A percentile compares a stretch with the other conserved stretches of the same genome.
phyloP scores from a whole-genome alignment of 306 rosid genomes.

The Casuarina equisetifolia region DNA sequence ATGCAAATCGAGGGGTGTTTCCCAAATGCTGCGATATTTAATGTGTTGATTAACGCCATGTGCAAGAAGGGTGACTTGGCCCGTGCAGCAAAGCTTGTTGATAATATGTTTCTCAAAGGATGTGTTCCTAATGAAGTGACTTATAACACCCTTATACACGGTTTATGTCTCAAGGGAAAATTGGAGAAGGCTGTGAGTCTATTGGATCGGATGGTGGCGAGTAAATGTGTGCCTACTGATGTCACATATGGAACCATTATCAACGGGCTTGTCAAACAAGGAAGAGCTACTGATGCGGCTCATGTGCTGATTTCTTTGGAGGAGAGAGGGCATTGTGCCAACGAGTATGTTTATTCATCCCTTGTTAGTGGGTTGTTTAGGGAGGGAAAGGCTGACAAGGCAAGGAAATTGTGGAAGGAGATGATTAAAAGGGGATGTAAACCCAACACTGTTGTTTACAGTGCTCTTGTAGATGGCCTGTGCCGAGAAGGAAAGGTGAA shows the following conservation, averaged over 20 bases:
- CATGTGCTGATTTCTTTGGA: constrained; percentile 59
- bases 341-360: constrained; percentile 70
- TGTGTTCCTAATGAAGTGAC: constrained; percentile 85
- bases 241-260: constrained; percentile 86
- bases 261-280: constrained; percentile 79
- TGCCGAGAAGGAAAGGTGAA: constrained; percentile 75
- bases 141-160: constrained; percentile 76
- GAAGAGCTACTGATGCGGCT: constrained; percentile 69
- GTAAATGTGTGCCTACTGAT: constrained; percentile 76
- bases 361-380: constrained; percentile 87
- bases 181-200: constrained; percentile 79
- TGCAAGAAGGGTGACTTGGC: constrained; percentile 79
- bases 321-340: constrained; percentile 69
- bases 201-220: constrained; percentile 61
- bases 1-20: constrained; percentile 84
- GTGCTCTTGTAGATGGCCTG: constrained; percentile 82
- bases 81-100: constrained; percentile 81
- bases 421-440: constrained; percentile 66
- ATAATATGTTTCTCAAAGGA: constrained; percentile 92
- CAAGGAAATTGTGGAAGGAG: constrained; percentile 71
- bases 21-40: constrained; percentile 61
- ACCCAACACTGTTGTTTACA: constrained; percentile 66
- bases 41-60: constrained; percentile 78
- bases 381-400: constrained; percentile 69
- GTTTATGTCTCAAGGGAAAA: constrained; percentile 84